Percentiles rank a stretch among this genome's conserved stretches.
These are phyloP conservation scores for Exutisphaerella laricina DNA, from an alignment of 2,329 filamentous ascomycete species.

Conservation along the genomic window DNA sequence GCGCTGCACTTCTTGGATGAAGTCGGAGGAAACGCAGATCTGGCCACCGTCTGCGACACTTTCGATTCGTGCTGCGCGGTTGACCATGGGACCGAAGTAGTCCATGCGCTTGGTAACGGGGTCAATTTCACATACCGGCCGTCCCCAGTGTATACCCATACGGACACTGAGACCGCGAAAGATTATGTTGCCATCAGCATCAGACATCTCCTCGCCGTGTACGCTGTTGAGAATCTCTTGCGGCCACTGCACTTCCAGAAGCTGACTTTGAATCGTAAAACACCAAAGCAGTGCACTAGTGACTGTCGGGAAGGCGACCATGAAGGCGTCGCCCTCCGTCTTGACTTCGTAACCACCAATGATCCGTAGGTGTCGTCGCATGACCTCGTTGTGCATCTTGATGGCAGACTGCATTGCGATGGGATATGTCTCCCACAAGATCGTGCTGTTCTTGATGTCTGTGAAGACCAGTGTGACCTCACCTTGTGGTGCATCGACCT, in stretches of 20 bases:
- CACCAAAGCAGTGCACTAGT: slow-evolving; percentile 94
- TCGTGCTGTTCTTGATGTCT: slow-evolving; percentile 97
- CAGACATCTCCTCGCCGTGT: slow-evolving; percentile 73
- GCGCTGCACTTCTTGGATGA: slow-evolving; percentile 90
- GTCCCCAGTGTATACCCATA: slow-evolving; percentile 96
- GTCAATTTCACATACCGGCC: slow-evolving; percentile 89
- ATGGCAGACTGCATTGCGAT: slow-evolving; percentile 95
- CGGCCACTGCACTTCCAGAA: slow-evolving; percentile 89
- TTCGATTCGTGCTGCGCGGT: slow-evolving; percentile 89
- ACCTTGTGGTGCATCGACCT: slow-evolving; percentile 85
- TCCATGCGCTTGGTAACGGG: slow-evolving; percentile 98
- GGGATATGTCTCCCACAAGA: slow-evolving; percentile 91
- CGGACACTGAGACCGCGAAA: slow-evolving; percentile 91
- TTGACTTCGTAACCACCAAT: slow-evolving; percentile 99
- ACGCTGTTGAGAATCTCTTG: slow-evolving; percentile 83
- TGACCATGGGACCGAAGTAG: slow-evolving; percentile 99
- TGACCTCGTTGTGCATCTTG: slow-evolving; percentile 94
- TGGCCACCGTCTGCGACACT: slow-evolving; percentile 93
- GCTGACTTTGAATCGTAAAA: slow-evolving; percentile 83
- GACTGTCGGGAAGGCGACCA: slow-evolving; percentile 96
- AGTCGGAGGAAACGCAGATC: slow-evolving; percentile 94
- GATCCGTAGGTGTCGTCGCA: slow-evolving; percentile 85
- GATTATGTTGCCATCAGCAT: slow-evolving; percentile 81
- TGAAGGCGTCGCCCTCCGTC: slow-evolving; percentile 98
- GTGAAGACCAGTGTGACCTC: slow-evolving; percentile 94